These are phyloP conservation scores for Lojkania enalia DNA, from an alignment of 2,329 filamentous ascomycete species.

Conservation along the genomic window DNA sequence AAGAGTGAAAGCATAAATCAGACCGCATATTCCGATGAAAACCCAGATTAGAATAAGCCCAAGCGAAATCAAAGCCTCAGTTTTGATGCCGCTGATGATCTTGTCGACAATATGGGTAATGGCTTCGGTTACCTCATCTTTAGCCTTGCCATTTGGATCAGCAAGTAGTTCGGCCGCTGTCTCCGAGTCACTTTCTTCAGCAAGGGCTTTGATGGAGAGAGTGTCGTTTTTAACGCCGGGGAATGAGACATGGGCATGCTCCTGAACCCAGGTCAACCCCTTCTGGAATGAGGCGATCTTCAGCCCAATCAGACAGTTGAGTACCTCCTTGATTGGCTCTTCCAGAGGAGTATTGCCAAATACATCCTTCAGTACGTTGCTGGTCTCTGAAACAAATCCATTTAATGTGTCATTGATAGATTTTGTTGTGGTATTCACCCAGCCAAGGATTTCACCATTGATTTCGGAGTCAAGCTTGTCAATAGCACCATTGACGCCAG, in stretches of 20 bases:
- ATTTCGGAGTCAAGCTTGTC: constrained; percentile 67
- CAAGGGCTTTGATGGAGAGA: constrained; percentile 77
- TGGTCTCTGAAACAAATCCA: constrained; percentile 77
- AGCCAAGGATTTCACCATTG: constrained; percentile 82
- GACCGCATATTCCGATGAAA: constrained; percentile 73
- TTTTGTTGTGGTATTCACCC: constrained; percentile 80
- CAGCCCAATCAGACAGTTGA: constrained; percentile 84
- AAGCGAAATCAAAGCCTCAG: constrained; percentile 79
- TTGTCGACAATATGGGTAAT: constrained; percentile 70
- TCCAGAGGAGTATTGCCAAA: constrained; percentile 84
- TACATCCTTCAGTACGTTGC: constrained; percentile 69
- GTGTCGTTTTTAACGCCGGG: constrained; percentile 77
- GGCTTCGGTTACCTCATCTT: constrained; percentile 79
- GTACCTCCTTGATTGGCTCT: constrained; percentile 74
- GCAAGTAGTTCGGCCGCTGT: constrained; percentile 74
- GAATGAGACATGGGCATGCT: constrained; percentile 81
- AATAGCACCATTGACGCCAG: constrained; percentile 74
- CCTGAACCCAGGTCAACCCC: constrained; percentile 89
- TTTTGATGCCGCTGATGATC: constrained; percentile 68
- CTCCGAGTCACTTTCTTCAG: constrained; percentile 52
- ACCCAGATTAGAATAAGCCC: constrained; percentile 77
- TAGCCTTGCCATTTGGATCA: constrained; percentile 71
- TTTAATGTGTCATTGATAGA: constrained; percentile 87
- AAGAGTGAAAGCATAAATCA: constrained; percentile 66
- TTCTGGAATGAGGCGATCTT: constrained; percentile 85